Conservation (phyloP, 2,329 filamentous ascomycete genomes). For the Stemphylium beticola region DNA sequence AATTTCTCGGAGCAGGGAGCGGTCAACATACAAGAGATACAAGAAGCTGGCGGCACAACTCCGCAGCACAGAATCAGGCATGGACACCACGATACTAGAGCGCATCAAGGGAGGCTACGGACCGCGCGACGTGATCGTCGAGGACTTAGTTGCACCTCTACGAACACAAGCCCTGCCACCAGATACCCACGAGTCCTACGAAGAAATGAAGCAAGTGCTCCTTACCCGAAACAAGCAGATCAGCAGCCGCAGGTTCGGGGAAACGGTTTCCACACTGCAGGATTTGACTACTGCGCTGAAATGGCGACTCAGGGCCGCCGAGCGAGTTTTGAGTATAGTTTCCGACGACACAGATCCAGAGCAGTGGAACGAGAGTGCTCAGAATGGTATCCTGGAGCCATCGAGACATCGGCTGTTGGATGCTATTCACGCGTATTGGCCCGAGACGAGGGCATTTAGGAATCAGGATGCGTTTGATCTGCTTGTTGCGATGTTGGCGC, state of each 20-base stretch:
- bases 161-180: not conserved
- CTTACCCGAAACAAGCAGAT: slow-evolving; percentile 26
- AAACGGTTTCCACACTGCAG: slow-evolving; percentile 4
- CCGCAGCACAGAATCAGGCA: not conserved
- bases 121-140: slow-evolving; percentile 12
- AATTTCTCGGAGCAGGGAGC: not conserved
- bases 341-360: not conserved
- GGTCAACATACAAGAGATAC: not conserved
- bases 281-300: slow-evolving; percentile 13
- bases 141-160: slow-evolving; percentile 30
- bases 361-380: not conserved
- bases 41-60: not conserved
- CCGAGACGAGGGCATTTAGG: slow-evolving; percentile 24
- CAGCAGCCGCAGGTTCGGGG: not conserved
- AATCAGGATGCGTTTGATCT: slow-evolving; percentile 19
- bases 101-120: slow-evolving; percentile 21
- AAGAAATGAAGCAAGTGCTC: slow-evolving; percentile 21
- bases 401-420: slow-evolving; percentile 12
- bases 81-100: slow-evolving; percentile 20
- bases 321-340: not conserved
- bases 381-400: slow-evolving; percentile 8
- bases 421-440: slow-evolving; percentile 25
- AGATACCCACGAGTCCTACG: slow-evolving; percentile 16
- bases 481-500: slow-evolving; percentile 25
- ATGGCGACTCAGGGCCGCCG: slow-evolving; percentile 7